phyloP scores from a whole-genome alignment of 106 monocot genomes.

The Chionographis japonica region DNA sequence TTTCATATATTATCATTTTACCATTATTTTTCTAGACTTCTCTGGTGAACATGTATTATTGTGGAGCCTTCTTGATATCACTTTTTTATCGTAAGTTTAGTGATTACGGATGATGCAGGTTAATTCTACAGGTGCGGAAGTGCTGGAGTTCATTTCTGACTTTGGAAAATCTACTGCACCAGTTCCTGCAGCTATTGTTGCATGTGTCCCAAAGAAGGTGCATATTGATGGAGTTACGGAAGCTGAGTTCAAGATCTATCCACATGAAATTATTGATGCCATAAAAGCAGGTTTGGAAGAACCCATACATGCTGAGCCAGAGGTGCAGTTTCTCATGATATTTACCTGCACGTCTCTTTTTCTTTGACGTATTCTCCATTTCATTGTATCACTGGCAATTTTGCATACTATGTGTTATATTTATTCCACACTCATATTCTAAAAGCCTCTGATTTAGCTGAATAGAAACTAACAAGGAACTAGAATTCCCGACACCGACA shows the following conservation, averaged over 20 bases:
- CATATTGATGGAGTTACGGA: slow-evolving; percentile 76
- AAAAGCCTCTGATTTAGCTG: no score
- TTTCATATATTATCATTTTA: background rate
- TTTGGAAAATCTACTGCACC: slow-evolving; percentile 80
- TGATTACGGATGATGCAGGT: slow-evolving; percentile 44
- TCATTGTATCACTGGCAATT: background rate
- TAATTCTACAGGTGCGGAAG: slow-evolving; percentile 73
- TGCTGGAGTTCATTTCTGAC: slow-evolving; percentile 92
- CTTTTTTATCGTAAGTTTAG: background rate
- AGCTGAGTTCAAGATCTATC: slow-evolving; percentile 64
- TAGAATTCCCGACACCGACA: no score
- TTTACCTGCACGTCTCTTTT: background rate
- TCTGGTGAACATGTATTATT: background rate
- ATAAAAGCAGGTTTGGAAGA: slow-evolving; percentile 77
- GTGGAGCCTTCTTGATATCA: background rate
- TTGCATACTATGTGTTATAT: background rate
- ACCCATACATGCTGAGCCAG: slow-evolving; percentile 89
- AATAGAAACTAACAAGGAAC: no score
- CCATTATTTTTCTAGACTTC: background rate
- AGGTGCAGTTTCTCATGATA: slow-evolving; percentile 35
- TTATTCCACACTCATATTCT: no score
- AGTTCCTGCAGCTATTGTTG: slow-evolving; percentile 94
- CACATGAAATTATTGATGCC: slow-evolving; percentile 79
- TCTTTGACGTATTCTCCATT: background rate
- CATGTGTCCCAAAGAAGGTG: slow-evolving; percentile 87